Base-by-base conservation (phyloP, 2,329 filamentous ascomycete genomes). In the Trichoderma sp. region DNA sequence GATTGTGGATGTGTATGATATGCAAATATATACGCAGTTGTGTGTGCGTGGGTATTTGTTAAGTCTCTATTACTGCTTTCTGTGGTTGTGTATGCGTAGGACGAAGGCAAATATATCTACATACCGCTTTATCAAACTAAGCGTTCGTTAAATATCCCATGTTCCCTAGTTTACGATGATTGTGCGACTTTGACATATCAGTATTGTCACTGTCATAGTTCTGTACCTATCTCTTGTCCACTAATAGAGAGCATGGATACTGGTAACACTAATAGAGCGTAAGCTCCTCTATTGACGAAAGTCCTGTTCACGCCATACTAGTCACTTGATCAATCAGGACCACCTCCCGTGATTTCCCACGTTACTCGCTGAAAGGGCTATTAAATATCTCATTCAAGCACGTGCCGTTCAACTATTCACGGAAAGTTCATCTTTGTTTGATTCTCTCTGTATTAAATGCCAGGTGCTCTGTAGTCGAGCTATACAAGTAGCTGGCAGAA, bases 301-400 rank as follows among this genome's bases (percentile, higher is more conserved):
- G 19, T 43, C 40, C 21, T 24, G 47, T 5, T 49, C 47, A 4
- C 47, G n/a, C 47, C 47, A 49, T 49, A 21, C 2, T 31, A 3
- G 4, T 63, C 60, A 63, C 47, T 63, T 63, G 60, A 55, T 63
- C 60, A 55, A 49, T 19, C 29, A 19, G 13, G 4, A 11, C 24
- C 47, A 37, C 27, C 47, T n/a, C 47, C 49, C 61, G 61, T 64
- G 60, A 27, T 63, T 37, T 63, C 47, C 31, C 47, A 63, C 49
- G 60, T 47, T 47, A n/a, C 52, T 55, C 53, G 31, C 53, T 19
- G 16, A 7, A 47, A 8, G 4, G 3, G 29, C 29, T 27, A 43
- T 56, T 64, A 64, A 64, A 64, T 64, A 29, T 13, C 61, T 64
- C 61, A 64, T 5, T n/a, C 16, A 21, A 31, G 33, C 61, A 64